Percentiles rank a stretch among this genome's conserved stretches.
These are phyloP conservation scores for Poa annua DNA, from an alignment of 176 grass and related monocot genomes.

Conservation along the genomic window DNA sequence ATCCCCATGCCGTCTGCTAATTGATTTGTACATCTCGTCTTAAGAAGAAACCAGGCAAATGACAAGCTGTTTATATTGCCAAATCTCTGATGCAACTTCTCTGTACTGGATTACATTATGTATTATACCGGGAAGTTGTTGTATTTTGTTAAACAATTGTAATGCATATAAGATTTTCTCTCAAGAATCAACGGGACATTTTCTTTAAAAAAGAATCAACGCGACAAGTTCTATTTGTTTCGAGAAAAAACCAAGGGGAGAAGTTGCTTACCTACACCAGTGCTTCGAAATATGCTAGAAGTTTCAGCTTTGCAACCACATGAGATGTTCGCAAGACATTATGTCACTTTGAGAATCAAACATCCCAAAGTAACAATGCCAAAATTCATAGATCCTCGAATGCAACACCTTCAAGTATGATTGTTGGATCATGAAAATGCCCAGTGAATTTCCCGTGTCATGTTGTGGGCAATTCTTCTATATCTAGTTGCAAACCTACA, in stretches of 20 bases:
- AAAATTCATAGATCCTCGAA: not conserved
- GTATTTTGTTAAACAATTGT: not conserved
- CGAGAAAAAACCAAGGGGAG: not conserved
- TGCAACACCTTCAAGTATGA: not conserved
- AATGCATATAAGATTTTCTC: conserved; percentile 4
- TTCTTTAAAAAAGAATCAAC: not conserved
- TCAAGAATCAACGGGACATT: not conserved
- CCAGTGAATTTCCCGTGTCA: not conserved
- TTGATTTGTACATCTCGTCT: conserved; percentile 20
- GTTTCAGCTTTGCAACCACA: not conserved
- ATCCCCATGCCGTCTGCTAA: conserved; percentile 2
- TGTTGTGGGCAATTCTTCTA: not conserved
- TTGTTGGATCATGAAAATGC: not conserved
- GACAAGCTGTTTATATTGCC: conserved; percentile 1
- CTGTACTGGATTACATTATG: not conserved
- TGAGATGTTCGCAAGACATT: not conserved
- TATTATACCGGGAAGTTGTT: not conserved
- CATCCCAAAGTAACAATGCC: not conserved
- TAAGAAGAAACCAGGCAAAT: conserved; percentile 1
- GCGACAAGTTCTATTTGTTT: not conserved
- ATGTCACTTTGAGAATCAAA: not conserved
- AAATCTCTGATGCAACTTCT: not conserved
- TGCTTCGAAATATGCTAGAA: not conserved
- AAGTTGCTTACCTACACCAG: not conserved
- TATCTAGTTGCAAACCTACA: not conserved